Percentiles rank a stretch among this genome's conserved stretches.
These are phyloP conservation scores for Aspergillus fischeri DNA, from an alignment of 2,329 filamentous ascomycete genomes.

Conservation along the genomic window DNA sequence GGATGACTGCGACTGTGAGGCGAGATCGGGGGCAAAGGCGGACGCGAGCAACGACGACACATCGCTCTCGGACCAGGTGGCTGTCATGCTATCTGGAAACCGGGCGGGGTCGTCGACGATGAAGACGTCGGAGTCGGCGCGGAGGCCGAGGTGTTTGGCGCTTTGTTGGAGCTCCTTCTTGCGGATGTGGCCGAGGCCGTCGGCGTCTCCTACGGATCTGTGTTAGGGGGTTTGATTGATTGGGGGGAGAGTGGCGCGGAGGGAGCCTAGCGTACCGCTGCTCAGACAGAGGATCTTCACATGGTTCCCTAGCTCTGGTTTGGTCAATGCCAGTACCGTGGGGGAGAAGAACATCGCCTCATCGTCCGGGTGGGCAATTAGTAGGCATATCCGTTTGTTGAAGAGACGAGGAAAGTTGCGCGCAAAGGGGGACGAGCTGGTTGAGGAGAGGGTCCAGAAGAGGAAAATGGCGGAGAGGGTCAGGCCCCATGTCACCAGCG, in stretches of 20 bases:
- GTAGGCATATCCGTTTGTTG: constrained; percentile 82
- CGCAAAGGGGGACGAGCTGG: constrained; percentile 36
- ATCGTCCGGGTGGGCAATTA: constrained; percentile 97
- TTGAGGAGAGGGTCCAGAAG: constrained; percentile 41
- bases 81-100: constrained; percentile 87
- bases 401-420: constrained; percentile 56
- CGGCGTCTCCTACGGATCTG: constrained; percentile 63
- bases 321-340: constrained; percentile 76
- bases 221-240: neutral
- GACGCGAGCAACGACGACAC: constrained; percentile 67
- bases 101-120: constrained; percentile 72
- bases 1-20: constrained; percentile 24
- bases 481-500: constrained; percentile 27
- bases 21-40: constrained; percentile 67
- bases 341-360: constrained; percentile 99
- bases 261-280: constrained; percentile 54
- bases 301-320: constrained; percentile 76
- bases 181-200: constrained; percentile 77
- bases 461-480: constrained; percentile 41
- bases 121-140: constrained; percentile 72
- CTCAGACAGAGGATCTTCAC: constrained; percentile 92
- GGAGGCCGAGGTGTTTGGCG: constrained; percentile 70
- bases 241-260: neutral
- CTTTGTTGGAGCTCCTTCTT: constrained; percentile 81
- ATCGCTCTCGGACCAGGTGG: constrained; percentile 66